A percentile compares a stretch with the other conserved stretches of the same genome.
phyloP scores from a whole-genome alignment of 345 rosid species.

The Dimocarpus longan region DNA sequence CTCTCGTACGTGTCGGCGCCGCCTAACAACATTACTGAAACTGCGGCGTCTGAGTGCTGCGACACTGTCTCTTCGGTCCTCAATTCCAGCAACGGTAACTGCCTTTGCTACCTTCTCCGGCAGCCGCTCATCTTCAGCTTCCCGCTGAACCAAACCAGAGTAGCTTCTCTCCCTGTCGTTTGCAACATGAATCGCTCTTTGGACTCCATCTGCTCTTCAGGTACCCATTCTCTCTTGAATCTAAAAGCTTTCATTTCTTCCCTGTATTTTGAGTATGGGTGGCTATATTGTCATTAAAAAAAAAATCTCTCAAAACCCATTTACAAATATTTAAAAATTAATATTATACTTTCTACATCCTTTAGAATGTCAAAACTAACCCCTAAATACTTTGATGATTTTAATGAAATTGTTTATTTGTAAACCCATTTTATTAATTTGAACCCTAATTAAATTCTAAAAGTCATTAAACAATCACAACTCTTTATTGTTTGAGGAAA shows the following conservation, averaged over 20 bases:
- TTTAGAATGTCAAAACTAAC: no score
- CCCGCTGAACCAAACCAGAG: conserved; percentile 62
- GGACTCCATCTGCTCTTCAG: conserved; percentile 53
- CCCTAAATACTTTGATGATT: no score
- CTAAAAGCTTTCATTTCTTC: background rate
- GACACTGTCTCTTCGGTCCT: conserved; percentile 46
- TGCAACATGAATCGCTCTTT: conserved; percentile 42
- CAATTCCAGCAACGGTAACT: conserved; percentile 42
- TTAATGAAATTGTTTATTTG: no score
- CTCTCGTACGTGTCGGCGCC: conserved; percentile 63
- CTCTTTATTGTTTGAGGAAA: no score
- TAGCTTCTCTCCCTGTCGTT: conserved; percentile 53
- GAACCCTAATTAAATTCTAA: no score
- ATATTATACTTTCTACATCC: no score
- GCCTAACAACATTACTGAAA: conserved; percentile 57
- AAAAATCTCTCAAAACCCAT: no score
- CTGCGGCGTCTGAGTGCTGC: conserved; percentile 60
- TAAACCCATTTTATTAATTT: no score
- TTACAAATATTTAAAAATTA: no score
- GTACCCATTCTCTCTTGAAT: conserved; percentile 19
- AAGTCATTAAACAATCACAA: no score
- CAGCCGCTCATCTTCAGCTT: conserved; percentile 74
- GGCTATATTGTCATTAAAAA: no score
- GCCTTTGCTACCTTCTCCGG: conserved; percentile 72
- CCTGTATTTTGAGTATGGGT: background rate